phyloP scores from a whole-genome alignment of 2,329 filamentous ascomycete genomes.

The Sarocladium strictum region DNA sequence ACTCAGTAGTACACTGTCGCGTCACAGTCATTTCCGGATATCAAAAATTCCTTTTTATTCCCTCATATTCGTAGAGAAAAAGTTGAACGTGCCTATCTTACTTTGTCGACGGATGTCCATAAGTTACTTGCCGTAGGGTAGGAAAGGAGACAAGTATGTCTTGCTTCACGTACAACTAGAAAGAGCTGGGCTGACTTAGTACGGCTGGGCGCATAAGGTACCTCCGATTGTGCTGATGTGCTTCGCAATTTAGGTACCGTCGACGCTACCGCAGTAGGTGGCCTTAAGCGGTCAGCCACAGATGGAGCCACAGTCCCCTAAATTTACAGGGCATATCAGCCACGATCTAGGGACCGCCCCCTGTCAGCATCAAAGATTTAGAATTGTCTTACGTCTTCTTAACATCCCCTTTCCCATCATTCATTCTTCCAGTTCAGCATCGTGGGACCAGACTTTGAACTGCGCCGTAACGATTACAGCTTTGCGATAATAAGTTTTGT shows the following conservation, averaged over 20 bases:
- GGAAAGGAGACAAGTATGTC: too few species aligned
- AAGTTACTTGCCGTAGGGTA: neutral
- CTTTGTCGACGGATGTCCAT: too few species aligned
- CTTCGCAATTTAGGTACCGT: too few species aligned
- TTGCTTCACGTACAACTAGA: neutral
- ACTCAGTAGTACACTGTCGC: too few species aligned
- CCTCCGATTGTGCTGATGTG: too few species aligned
- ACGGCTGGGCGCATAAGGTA: neutral
- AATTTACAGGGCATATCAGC: neutral
- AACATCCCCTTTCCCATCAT: constrained; percentile 1
- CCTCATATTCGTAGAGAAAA: neutral
- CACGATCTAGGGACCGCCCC: neutral
- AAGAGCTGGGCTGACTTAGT: neutral
- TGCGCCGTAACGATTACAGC: neutral
- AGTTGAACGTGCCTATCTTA: too few species aligned
- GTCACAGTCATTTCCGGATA: neutral
- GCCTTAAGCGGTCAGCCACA: neutral
- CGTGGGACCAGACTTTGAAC: neutral
- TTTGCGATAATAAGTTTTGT: neutral
- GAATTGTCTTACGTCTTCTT: constrained; percentile 4
- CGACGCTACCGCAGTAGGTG: too few species aligned
- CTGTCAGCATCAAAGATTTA: constrained; percentile 6
- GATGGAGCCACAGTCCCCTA: neutral
- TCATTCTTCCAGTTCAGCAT: neutral
- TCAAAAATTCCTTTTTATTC: neutral